These are phyloP conservation scores for Globisporangium canariense DNA, from an alignment of 352 stramenopile genomes.

Conservation along the genomic window DNA sequence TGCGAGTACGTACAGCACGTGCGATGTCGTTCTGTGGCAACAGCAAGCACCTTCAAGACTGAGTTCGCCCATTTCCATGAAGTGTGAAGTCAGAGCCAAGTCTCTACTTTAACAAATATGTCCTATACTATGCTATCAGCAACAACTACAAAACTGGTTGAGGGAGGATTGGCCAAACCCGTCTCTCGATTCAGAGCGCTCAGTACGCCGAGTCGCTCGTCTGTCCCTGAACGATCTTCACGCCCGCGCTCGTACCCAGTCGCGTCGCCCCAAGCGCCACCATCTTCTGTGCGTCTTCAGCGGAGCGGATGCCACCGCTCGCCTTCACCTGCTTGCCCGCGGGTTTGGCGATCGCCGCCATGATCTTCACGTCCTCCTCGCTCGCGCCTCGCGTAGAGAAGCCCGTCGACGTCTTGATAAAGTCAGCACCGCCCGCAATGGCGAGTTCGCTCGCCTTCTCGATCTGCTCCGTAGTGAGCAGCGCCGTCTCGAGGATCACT, in stretches of 20 bases:
- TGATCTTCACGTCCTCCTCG: conserved; percentile 73
- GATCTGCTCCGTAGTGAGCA: conserved; percentile 72
- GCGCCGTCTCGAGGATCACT: conserved; percentile 83
- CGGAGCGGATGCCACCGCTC: conserved; percentile 72
- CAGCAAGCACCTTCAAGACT: too few relatives aligned
- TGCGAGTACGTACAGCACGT: too few relatives aligned
- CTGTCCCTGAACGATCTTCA: conserved; percentile 61
- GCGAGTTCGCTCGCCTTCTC: conserved; percentile 61
- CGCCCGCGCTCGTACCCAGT: conserved; percentile 59
- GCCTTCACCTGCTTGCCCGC: conserved; percentile 78
- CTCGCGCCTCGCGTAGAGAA: conserved; percentile 83
- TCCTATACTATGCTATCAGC: background rate
- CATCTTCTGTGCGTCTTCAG: conserved; percentile 67
- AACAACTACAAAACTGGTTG: background rate
- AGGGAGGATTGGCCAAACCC: too few relatives aligned
- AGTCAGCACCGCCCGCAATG: conserved; percentile 69
- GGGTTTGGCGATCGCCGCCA: conserved; percentile 56
- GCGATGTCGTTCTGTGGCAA: too few relatives aligned
- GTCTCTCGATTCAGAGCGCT: background rate
- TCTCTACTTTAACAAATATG: background rate
- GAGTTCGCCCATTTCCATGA: too few relatives aligned
- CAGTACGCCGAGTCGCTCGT: conserved; percentile 25
- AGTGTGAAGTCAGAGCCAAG: background rate
- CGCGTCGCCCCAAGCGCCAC: conserved; percentile 64
- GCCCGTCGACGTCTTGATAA: conserved; percentile 87